Evolutionary conservation across 805 yeast genomes (phyloP).

Genomic region (Starmerella scarabaei): DNA sequence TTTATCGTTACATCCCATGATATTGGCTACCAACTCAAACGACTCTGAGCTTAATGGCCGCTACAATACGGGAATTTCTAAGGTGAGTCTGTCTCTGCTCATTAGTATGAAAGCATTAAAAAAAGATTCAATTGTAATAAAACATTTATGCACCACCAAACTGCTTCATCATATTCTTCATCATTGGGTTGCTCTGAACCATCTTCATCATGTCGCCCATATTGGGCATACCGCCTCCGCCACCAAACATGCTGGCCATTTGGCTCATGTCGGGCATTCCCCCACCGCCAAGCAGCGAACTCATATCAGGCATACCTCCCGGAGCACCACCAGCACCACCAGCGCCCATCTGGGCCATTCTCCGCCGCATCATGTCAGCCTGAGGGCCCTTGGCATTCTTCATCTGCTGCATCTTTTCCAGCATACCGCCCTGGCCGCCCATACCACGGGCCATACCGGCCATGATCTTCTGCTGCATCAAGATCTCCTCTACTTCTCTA

Average conservation of each 20-base stretch:
- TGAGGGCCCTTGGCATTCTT: constrained; percentile 31
- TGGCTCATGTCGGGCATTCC: constrained; percentile 44
- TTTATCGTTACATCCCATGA: no score
- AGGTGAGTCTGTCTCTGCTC: no score
- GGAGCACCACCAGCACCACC: constrained; percentile 31
- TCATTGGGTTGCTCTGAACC: constrained; percentile 39
- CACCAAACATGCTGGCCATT: constrained; percentile 50
- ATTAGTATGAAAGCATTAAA: no score
- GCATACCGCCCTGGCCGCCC: constrained; percentile 42
- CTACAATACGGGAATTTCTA: no score
- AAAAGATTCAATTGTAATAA: neutral
- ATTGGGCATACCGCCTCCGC: constrained; percentile 56
- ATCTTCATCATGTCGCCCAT: constrained; percentile 51
- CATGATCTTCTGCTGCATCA: constrained; percentile 88
- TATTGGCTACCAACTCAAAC: no score
- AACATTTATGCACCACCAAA: constrained; percentile 13
- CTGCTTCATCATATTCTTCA: constrained; percentile 35
- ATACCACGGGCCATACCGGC: constrained; percentile 75
- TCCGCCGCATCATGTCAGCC: constrained; percentile 36
- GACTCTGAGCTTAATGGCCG: no score
- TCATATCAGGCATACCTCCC: constrained; percentile 21
- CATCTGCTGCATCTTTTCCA: constrained; percentile 31
- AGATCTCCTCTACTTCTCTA: constrained; percentile 82
- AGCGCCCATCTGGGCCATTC: constrained; percentile 34
- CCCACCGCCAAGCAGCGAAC: constrained; percentile 37